Base-by-base conservation (phyloP, 2,329 filamentous ascomycete species). In the Thielaviopsis ethacetica region DNA sequence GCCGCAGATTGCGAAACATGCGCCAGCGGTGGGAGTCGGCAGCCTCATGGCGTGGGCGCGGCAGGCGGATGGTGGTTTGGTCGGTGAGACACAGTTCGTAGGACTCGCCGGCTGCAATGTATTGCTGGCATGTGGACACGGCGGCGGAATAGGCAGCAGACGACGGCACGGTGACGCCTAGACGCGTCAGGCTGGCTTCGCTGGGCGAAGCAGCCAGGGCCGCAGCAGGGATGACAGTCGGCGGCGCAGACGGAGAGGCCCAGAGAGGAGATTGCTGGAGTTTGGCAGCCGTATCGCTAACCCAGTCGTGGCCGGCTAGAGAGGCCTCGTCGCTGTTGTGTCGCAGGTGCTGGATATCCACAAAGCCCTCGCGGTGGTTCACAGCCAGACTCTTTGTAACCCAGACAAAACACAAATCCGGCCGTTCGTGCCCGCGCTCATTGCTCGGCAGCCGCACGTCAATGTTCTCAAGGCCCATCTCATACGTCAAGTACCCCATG, bases 41-140 rank as follows among this genome's bases (percentile, higher is more conserved):
- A 64, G 63, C 72, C 13, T 68, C 65, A 34, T 65, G 63, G 56
- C 62, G 69, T 57, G 52, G 34, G 30, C n/a, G 26, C 5, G 53
- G 56, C 2, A 72, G 72, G 21, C 68, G 76, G 64, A 93, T 79
- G 41, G 75, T 77, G 12, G 86, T 89, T 68, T 88, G 83, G 54
- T 83, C 83, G 0, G 88, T 94, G 7, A 94, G 77, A 64, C 88
- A 94, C 6, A 95, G 77, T 67, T 95, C 89, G 68, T 95, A 95
- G 0, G 88, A 90, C 62, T 91, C 83, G 15, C 89, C 89, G 0
- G 84, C 82, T 2, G 82, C 79, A 62, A 95, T 86, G 62, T 80
- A 77, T 4, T 81, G 76, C 66, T 91, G 85, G 66, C 88, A 93
- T 44, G 72, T 69, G 22, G 74, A 71, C n/a, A 93, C 84, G 64